These are phyloP conservation scores for Posidonia australis DNA, from an alignment of 106 monocot species.

Conservation along the genomic window DNA sequence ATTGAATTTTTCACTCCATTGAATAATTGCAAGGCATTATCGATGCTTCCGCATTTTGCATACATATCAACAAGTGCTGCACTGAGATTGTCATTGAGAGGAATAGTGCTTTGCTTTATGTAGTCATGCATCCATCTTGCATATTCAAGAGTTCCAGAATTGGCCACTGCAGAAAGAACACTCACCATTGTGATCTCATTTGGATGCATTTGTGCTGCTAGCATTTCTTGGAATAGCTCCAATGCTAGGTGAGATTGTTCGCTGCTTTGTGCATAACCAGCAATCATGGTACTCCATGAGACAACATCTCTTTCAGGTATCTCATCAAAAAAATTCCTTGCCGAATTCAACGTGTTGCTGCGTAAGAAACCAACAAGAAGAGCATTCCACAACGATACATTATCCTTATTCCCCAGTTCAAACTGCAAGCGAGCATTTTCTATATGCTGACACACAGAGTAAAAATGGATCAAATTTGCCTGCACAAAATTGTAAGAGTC, in stretches of 20 bases:
- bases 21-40: conserved; percentile 28
- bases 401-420: conserved; percentile 11
- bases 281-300: conserved; percentile 66
- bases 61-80: conserved; percentile 64
- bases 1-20: conserved; percentile 3
- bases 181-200: conserved; percentile 54
- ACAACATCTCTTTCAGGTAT: conserved; percentile 59
- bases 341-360: conserved; percentile 26
- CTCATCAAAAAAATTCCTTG: conserved; percentile 34
- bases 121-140: conserved; percentile 42
- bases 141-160: conserved; percentile 34
- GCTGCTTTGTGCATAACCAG: conserved; percentile 38
- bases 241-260: conserved; percentile 24
- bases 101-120: conserved; percentile 25
- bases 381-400: conserved; percentile 59
- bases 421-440: conserved; percentile 41
- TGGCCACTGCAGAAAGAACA: conserved; percentile 45
- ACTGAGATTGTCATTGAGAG: conserved; percentile 37
- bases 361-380: conserved; percentile 36
- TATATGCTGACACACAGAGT: conserved; percentile 25
- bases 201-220: conserved; percentile 14
- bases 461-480: conserved; percentile 58
- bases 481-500: conserved; percentile 43
- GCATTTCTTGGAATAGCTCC: conserved; percentile 45
- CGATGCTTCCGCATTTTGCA: conserved; percentile 48